Base-by-base conservation (phyloP, 2,329 filamentous ascomycete genomes). In the Penicillium brevicompactum region DNA sequence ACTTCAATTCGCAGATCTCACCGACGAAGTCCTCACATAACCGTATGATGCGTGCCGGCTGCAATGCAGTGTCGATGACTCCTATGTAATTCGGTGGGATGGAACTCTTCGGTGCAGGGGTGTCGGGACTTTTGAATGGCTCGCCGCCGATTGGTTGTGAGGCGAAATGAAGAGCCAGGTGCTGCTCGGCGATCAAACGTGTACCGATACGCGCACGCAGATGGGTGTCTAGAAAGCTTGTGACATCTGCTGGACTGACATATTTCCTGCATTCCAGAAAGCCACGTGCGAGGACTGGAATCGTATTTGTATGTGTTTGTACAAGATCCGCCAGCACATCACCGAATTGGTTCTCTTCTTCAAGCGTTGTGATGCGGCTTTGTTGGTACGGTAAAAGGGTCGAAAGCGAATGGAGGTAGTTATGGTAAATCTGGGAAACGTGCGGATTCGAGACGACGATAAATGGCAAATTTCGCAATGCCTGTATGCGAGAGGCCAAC, bases 401-500 rank as follows among this genome's bases (percentile, higher is more conserved):
- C 2, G 90, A 93, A 18, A 99, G 80, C 2, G 92, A 96, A 75
- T 97, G 92, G 43, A 96, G 82, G 74, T 99, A 99, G 76, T 97
- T 97, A 75, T 90, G 87, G 80, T 97, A 96, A 62, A 99, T 99
- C 67, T 89, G 88, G 24, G 88, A 90, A 64, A 99, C 92, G 71
- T 97, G 91, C 1, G 92, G 91, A 71, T 99, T 97, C n/a, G 93
- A 92, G 24, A 99, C 94, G 52, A 99, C 93, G 61, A 99, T 97
- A 75, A 93, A 99, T 0, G 94, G 94, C 8, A 99, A 85, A 71
- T 96, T 96, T 60, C 92, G 88, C 16, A 99, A 81, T 42, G 92
- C 91, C 73, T 96, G 90, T 61, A 99, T 96, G 53, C 94, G 91
- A 72, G 95, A 91, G 24, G 94, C 94, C 24, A 99, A 87, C 37